phyloP scores from a whole-genome alignment of 331 rosid genomes.

The Stylosanthes scabra region DNA sequence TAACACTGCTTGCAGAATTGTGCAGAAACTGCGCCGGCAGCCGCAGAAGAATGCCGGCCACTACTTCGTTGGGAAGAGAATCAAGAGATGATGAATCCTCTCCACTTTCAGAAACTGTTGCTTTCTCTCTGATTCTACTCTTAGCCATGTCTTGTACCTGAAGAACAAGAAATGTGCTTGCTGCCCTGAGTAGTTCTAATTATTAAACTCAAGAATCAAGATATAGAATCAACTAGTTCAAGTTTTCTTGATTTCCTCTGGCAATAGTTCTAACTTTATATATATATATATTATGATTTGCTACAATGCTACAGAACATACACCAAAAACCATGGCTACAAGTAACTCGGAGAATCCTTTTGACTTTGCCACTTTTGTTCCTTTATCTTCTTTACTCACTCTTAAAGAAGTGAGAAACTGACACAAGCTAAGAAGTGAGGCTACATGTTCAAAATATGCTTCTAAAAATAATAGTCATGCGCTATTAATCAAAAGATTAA shows the following conservation, averaged over 20 bases:
- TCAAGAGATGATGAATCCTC: slow-evolving; percentile 12
- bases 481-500: no score
- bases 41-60: slow-evolving; percentile 2
- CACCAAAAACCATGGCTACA: neutral
- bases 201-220: neutral
- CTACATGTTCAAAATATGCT: neutral
- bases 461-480: neutral
- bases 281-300: neutral
- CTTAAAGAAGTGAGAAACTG: neutral
- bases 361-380: neutral
- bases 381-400: neutral
- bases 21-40: slow-evolving; percentile 18
- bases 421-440: neutral
- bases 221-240: neutral
- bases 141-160: neutral
- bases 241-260: neutral
- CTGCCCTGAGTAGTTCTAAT: no score
- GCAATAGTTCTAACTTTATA: neutral
- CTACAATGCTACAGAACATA: neutral
- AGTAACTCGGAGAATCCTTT: neutral
- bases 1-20: slow-evolving; percentile 16
- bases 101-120: slow-evolving; percentile 8
- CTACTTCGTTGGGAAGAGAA: slow-evolving; percentile 32
- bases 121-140: neutral
- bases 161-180: neutral